A percentile compares a stretch with the other conserved stretches of the same genome.
phyloP scores from a whole-genome alignment of 2,329 filamentous ascomycete genomes.

The Epichloe festucae region DNA sequence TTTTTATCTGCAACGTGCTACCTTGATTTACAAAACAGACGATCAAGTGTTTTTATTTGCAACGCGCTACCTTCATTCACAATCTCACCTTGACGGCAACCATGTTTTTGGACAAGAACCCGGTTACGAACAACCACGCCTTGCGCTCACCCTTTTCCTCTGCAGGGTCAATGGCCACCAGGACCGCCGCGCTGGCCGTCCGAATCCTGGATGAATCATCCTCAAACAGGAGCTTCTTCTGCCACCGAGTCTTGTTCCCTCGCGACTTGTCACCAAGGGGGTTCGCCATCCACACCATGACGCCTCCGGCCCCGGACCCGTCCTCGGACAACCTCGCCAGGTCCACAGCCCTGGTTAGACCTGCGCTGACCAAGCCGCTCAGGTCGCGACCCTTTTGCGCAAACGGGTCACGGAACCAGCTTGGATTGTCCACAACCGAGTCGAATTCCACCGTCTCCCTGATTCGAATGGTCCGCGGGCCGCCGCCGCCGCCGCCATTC shows the following conservation, averaged over 20 bases:
- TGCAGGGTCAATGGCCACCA: conserved; percentile 38
- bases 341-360: conserved; percentile 28
- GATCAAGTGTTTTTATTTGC: too few species aligned
- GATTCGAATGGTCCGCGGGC: conserved; percentile 16
- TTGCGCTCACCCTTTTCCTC: conserved; percentile 29
- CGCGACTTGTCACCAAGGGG: neutral
- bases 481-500: conserved; percentile 5
- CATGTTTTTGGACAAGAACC: conserved; percentile 35
- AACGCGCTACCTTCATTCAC: conserved; percentile 2
- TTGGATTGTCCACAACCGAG: conserved; percentile 41
- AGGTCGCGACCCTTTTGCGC: conserved; percentile 28
- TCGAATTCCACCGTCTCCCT: conserved; percentile 30
- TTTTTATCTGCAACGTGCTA: too few species aligned
- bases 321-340: conserved; percentile 20
- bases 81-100: conserved; percentile 41
- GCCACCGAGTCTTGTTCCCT: conserved; percentile 19
- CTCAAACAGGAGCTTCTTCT: conserved; percentile 38
- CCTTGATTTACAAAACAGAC: too few species aligned
- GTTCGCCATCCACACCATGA: conserved; percentile 32
- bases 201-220: conserved; percentile 41
- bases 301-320: conserved; percentile 25
- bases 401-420: conserved; percentile 42
- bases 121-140: conserved; percentile 46
- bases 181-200: conserved; percentile 35
- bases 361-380: conserved; percentile 40